Base-by-base conservation (phyloP, 2,329 filamentous ascomycete species). In the Nemania diffusa region DNA sequence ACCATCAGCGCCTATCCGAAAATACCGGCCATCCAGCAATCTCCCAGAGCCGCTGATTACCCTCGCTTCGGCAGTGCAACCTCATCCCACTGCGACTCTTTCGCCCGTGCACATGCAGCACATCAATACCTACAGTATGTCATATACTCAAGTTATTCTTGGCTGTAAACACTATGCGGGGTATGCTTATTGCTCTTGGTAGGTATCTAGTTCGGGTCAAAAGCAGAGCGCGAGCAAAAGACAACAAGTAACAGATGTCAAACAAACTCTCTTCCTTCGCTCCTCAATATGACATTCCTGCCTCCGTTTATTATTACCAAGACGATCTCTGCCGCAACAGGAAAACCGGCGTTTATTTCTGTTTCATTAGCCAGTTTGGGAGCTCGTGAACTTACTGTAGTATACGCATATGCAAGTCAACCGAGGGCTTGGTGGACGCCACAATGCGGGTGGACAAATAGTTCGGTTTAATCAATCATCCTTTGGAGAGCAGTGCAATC, bases 31-130 rank as follows among this genome's bases (percentile, higher is more conserved):
- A 71, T 62, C 67, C 62, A 69, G 60, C 69, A 44, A 29, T 53
- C 65, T 61, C 46, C 48, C 22, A 66, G 40, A 69, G 69, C 67
- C 67, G 69, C 69, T 61, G 64, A 64, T 63, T 62, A 37, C 62
- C 62, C 62, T 69, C 67, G 69, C 69, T 71, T 69, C 69, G 57
- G 69, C 65, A 64, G 46, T 71, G 67, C 64, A 62, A 67, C 67
- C 56, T 62, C 52, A 37, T 51, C 52, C 59, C 40, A 34, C 48
- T 55, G 51, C 29, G 37, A 50, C 65, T 24, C 53, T 29, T 20
- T 50, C 32, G 50, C 42, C 57, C 62, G 58, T 65, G 48, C 63
- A 40, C 56, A 22, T 20, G 17, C 44, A 55, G 51, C 37, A 51
- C 24, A 46, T 52, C 15, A 61, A 55, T 32, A 32, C 17, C 15